A percentile compares a stretch with the other conserved stretches of the same genome.
These are phyloP conservation scores for Suhomyces tanzawaensis DNA, from an alignment of 805 yeast genomes.

Conservation along the genomic window DNA sequence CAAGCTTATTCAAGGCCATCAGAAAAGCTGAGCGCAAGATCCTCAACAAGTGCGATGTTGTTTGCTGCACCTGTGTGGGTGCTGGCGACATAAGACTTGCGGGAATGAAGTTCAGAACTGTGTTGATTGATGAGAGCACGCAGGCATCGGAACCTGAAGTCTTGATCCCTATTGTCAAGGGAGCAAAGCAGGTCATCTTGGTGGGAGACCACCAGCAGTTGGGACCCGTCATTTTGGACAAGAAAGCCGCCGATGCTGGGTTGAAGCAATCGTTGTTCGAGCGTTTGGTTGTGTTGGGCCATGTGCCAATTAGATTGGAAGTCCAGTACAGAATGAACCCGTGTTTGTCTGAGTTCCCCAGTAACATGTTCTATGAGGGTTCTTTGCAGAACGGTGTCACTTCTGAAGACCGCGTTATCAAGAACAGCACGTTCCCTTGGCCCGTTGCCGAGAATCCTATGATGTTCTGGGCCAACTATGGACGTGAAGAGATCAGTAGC, in stretches of 20 bases:
- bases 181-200: conserved; percentile 82
- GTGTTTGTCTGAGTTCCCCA: conserved; percentile 77
- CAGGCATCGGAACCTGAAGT: conserved; percentile 94
- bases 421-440: conserved; percentile 78
- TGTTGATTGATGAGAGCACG: conserved; percentile 87
- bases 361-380: conserved; percentile 92
- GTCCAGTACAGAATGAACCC: conserved; percentile 98
- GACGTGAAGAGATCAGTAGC: conserved; percentile 83
- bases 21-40: conserved; percentile 49
- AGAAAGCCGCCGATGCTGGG: conserved; percentile 83
- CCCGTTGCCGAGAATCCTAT: conserved; percentile 80
- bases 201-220: conserved; percentile 97
- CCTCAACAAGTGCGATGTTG: conserved; percentile 64
- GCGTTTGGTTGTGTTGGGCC: conserved; percentile 77
- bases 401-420: conserved; percentile 59
- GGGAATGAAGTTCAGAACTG: conserved; percentile 62
- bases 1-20: conserved; percentile 39
- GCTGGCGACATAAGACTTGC: conserved; percentile 75
- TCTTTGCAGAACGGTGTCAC: conserved; percentile 89
- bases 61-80: conserved; percentile 90
- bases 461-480: conserved; percentile 93
- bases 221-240: conserved; percentile 85
- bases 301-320: conserved; percentile 79
- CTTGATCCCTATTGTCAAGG: conserved; percentile 83
- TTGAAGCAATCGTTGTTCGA: conserved; percentile 84